A percentile compares a stretch with the other conserved stretches of the same genome.
Conservation (phyloP, 1,284 basidiomycete species). For the Naganishia sp. region DNA sequence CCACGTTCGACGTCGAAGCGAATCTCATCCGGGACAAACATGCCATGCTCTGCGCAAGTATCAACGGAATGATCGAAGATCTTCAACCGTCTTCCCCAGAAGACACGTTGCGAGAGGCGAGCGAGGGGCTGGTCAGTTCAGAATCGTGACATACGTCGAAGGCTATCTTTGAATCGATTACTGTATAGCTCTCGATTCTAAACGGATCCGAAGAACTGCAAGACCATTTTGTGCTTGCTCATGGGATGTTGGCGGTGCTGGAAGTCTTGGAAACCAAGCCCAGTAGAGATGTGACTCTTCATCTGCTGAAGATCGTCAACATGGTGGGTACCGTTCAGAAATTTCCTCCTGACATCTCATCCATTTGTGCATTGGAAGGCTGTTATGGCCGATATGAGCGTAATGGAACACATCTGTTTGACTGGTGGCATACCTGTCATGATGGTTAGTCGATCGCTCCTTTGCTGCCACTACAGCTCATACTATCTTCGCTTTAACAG, state of each 20-base stretch:
- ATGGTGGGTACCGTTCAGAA: slow-evolving; percentile 59
- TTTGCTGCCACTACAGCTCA: slow-evolving; percentile 46
- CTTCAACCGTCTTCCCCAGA: slow-evolving; percentile 77
- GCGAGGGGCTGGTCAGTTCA: slow-evolving; percentile 75
- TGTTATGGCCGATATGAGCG: slow-evolving; percentile 77
- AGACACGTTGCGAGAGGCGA: slow-evolving; percentile 75
- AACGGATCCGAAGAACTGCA: slow-evolving; percentile 86
- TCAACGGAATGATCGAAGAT: slow-evolving; percentile 82
- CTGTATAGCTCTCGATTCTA: slow-evolving; percentile 68
- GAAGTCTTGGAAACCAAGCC: slow-evolving; percentile 82
- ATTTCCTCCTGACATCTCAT: slow-evolving; percentile 6
- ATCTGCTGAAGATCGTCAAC: slow-evolving; percentile 85
- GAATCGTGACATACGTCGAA: not conserved
- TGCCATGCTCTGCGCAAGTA: slow-evolving; percentile 75
- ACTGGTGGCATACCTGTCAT: slow-evolving; percentile 91
- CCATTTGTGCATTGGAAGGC: slow-evolving; percentile 60
- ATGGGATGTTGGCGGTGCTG: slow-evolving; percentile 90
- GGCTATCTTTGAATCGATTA: not conserved
- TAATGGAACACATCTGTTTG: slow-evolving; percentile 91
- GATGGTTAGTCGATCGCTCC: slow-evolving; percentile 63
- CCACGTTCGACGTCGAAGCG: slow-evolving; percentile 81
- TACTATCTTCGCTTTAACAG: slow-evolving; percentile 34
- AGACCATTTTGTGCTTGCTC: slow-evolving; percentile 80
- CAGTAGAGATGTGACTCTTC: slow-evolving; percentile 78
- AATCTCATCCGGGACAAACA: slow-evolving; percentile 87